Evolutionary conservation across 345 rosid species (phyloP), one percentile per base, ranked within the genome.

Genomic region (Eucalyptus globulus): DNA sequence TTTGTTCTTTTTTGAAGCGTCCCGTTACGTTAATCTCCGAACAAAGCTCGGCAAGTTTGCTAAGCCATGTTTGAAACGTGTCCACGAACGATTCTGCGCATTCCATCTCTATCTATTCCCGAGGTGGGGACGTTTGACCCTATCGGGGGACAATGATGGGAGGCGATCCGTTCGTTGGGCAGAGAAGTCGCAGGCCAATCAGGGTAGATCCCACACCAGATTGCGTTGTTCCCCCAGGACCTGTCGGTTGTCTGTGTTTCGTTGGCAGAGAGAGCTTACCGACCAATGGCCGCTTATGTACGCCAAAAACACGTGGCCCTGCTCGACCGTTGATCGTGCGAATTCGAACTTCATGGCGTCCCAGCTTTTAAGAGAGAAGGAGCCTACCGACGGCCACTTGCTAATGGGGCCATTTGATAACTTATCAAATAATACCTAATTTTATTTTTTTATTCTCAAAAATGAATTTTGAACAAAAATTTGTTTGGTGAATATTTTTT

Each of bases 401-500:
- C 19, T 6, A n/a, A n/a, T 65, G 72, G 72, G n/a, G 72, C 10
- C 72, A 65, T 53, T 53, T 53, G 56, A 8, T 53, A 8, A 8
- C 10, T 19, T 2, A 8, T 0, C 56, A 53, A 53, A 19, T 53
- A 53, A 8, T 53, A 53, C 21, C 2, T 53, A 0, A 53, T 53
- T 21, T 53, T 21, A 21, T 53, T 53, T 53, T 53, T 53, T 2
- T 53, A 53, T 53, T 53, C 58, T 53, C 58, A 4, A 53, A 19
- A 8, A 19, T 3, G 1, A 0, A 53, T 53, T 53, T 19, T 53
- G 5, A 8, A 53, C 2, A 1, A 53, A 53, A 19, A 19, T 3
- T 3, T 53, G 0, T 53, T 53, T 53, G 26, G 10, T 51, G 4
- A 19, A 53, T 19, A 3, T 19, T 53, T 19, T 19, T 53, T 53